A percentile compares a stretch with the other conserved stretches of the same genome.
Conservation (phyloP, 768 basidiomycete genomes). For the Psilocybe cyanescens region DNA sequence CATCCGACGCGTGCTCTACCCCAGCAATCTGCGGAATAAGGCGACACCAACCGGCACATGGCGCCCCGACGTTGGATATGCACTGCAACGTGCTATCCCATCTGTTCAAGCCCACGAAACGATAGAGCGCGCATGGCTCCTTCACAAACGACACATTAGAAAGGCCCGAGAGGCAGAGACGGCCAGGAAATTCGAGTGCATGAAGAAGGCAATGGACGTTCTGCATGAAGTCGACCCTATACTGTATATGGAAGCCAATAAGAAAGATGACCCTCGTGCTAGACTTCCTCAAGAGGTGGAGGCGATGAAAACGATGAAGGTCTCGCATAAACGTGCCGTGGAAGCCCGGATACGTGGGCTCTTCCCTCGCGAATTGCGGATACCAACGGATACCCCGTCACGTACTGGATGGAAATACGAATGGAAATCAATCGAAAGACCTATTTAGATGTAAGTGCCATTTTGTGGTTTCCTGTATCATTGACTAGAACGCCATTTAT, state of each 20-base stretch:
- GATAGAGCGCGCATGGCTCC: constrained; percentile 88
- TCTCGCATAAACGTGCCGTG: constrained; percentile 66
- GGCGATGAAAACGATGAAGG: constrained; percentile 62
- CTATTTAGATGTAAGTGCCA: constrained; percentile 36
- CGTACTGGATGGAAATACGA: constrained; percentile 85
- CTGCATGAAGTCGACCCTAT: constrained; percentile 61
- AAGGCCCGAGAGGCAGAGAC: constrained; percentile 71
- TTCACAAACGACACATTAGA: constrained; percentile 78
- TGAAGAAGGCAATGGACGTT: constrained; percentile 86
- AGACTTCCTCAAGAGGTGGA: constrained; percentile 61
- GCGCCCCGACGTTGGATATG: constrained; percentile 77
- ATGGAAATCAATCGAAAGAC: constrained; percentile 72
- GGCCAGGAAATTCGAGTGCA: constrained; percentile 76
- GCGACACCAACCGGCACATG: constrained; percentile 82
- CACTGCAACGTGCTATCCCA: constrained; percentile 84
- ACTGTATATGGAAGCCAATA: constrained; percentile 74
- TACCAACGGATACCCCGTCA: constrained; percentile 86
- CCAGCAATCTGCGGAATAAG: constrained; percentile 70
- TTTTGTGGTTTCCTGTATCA: not conserved
- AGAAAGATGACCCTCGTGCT: constrained; percentile 72
- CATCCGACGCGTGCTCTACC: constrained; percentile 83
- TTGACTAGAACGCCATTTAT: not conserved
- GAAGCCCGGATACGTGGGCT: constrained; percentile 81
- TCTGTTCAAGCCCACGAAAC: constrained; percentile 90
- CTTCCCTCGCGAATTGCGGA: constrained; percentile 85